Evolutionary conservation across 2,329 filamentous ascomycete species (phyloP), one percentile per base, ranked within the genome.

Genomic region (Nakataea oryzae): DNA sequence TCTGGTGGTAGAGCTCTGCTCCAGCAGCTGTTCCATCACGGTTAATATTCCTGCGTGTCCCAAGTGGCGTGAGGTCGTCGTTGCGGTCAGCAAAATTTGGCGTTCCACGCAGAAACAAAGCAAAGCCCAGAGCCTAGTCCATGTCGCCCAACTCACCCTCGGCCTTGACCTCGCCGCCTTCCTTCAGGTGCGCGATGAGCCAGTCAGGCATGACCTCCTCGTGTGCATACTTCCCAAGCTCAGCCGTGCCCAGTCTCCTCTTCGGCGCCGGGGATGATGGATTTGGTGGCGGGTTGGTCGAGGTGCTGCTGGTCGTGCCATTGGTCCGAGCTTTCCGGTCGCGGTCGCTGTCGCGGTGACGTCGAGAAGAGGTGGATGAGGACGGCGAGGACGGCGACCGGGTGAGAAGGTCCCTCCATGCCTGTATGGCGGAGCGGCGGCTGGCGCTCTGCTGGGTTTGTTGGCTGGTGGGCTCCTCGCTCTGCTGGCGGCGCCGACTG

Each of bases 171-270:
- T 82, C 81, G 14, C 83, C 82, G 21, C 85, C 80, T 55, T 79
- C 81, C 64, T 86, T 78, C 1, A 93, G 78, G 65, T 90, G 75
- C 17, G 78, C 77, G 21, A 82, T 79, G 1, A 93, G 79, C 84
- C 85, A 89, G 11, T 78, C 74, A 0, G 90, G 90, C 90, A 93
- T 93, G 66, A 83, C 80, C 54, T 86, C 83, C 71, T 93, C 90
- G 67, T 90, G 78, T 1, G 88, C 88, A 73, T 89, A 86, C 29
- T 85, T 84, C 0, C 90, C 90, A 17, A 93, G 77, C 68, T 92
- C 87, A 70, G 79, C 75, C 79, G 82, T 81, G 72, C 81, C 66
- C 6, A 69, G 61, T 7, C 66, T 65, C 57, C 61, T n/a, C 58
- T 61, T 57, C 2, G 61, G 41, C 29, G 57, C 34, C 12, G 50